A percentile compares a stretch with the other conserved stretches of the same genome.
Conservation (phyloP, 176 grass and related monocot genomes). For the Carex kokanica region DNA sequence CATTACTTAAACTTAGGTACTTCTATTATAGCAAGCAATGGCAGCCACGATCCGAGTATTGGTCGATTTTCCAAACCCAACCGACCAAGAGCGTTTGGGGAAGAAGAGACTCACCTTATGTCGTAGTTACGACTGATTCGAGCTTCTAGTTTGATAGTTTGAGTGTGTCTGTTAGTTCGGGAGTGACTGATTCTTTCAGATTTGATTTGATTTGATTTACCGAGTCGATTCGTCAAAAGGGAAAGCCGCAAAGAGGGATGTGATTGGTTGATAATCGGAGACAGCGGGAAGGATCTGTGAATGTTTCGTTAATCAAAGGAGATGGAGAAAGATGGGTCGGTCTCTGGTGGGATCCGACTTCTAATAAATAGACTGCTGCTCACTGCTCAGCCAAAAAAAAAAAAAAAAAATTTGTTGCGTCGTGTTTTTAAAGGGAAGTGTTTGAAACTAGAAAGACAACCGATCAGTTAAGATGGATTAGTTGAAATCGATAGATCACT, state of each 20-base stretch:
- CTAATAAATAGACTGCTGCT: neutral
- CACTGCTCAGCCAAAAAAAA: neutral
- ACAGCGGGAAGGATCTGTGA: neutral
- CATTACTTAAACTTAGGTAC: neutral
- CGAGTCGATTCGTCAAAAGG: neutral
- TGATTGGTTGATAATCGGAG: neutral
- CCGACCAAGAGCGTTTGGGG: neutral
- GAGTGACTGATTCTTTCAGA: neutral
- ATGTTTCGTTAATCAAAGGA: neutral
- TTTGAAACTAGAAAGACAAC: too few relatives aligned
- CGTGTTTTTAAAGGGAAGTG: neutral
- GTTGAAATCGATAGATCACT: too few relatives aligned
- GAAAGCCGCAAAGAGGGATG: neutral
- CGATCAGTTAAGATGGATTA: too few relatives aligned
- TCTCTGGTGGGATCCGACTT: neutral
- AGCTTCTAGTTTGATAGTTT: neutral
- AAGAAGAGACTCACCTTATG: neutral
- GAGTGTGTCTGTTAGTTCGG: neutral
- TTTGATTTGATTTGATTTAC: neutral
- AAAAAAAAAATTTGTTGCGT: neutral
- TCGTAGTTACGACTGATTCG: neutral
- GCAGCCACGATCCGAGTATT: neutral
- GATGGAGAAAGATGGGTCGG: neutral
- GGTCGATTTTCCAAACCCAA: neutral
- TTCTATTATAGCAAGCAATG: neutral